phyloP scores from a whole-genome alignment of 805 yeast genomes.

The Lachancea fermentati region DNA sequence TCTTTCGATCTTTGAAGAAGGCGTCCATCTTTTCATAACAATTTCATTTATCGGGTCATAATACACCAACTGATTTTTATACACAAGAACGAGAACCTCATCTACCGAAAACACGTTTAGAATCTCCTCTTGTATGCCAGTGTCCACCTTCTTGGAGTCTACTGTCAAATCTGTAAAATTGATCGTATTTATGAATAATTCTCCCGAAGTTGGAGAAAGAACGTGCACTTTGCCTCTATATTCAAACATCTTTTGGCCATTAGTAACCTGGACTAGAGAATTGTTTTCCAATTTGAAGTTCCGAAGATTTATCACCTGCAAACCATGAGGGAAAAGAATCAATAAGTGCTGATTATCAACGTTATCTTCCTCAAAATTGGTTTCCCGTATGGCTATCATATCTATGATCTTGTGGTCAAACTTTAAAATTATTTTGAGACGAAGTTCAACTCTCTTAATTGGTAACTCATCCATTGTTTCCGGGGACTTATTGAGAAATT shows the following conservation, averaged over 20 bases:
- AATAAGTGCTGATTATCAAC: conserved; percentile 21
- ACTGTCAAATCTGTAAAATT: conserved; percentile 13
- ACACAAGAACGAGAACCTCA: conserved; percentile 16
- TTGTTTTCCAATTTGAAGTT: conserved; percentile 25
- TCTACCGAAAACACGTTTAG: conserved; percentile 11
- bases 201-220: conserved; percentile 9
- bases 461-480: conserved; percentile 29
- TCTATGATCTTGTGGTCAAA: conserved; percentile 30
- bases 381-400: conserved; percentile 21
- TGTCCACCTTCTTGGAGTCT: conserved; percentile 9
- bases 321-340: conserved; percentile 27
- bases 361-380: conserved; percentile 14
- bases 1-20: conserved; percentile 16
- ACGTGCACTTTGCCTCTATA: conserved; percentile 19
- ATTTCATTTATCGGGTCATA: conserved; percentile 17
- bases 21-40: conserved; percentile 11
- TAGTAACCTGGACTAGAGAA: conserved; percentile 17
- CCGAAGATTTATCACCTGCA: conserved; percentile 24
- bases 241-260: conserved; percentile 18
- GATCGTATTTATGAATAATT: conserved; percentile 13
- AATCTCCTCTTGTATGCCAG: conserved; percentile 5
- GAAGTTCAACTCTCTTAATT: conserved; percentile 26
- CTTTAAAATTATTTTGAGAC: conserved; percentile 28
- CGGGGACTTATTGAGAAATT: conserved; percentile 17
- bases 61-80: conserved; percentile 13